A percentile compares a stretch with the other conserved stretches of the same genome.
phyloP scores from a whole-genome alignment of 1,284 basidiomycete species.

The Marasmius tenuissimus region DNA sequence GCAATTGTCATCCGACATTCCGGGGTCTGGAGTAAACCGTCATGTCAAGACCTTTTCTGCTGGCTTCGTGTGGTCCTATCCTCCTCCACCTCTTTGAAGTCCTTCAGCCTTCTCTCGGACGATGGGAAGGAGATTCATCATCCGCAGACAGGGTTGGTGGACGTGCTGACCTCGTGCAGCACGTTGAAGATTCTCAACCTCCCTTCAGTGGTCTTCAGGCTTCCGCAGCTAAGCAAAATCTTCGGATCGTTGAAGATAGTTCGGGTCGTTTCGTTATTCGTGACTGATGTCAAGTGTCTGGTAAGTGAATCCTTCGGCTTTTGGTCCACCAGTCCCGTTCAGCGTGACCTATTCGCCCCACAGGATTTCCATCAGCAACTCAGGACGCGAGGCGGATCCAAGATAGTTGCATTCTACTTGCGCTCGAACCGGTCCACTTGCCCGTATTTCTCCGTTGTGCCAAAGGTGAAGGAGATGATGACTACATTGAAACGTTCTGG shows the following conservation, averaged over 20 bases:
- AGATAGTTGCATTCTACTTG: conserved; percentile 6
- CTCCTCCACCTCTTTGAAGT: neutral
- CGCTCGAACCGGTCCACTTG: conserved; percentile 7
- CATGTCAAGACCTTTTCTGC: conserved; percentile 7
- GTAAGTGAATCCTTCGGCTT: neutral
- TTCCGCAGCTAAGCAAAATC: conserved; percentile 4
- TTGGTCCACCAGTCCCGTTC: neutral
- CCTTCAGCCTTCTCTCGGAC: conserved; percentile 5
- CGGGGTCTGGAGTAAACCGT: conserved; percentile 5
- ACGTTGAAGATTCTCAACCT: conserved; percentile 9
- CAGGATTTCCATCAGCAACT: neutral
- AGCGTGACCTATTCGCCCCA: neutral
- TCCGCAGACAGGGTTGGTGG: neutral
- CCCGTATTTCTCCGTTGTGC: conserved; percentile 2
- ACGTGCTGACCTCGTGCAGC: neutral
- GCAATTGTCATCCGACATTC: conserved; percentile 8
- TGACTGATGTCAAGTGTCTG: conserved; percentile 8
- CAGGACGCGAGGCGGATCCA: neutral
- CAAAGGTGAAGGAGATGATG: conserved; percentile 1
- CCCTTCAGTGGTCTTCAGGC: conserved; percentile 5
- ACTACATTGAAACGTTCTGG: neutral
- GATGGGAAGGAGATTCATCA: conserved; percentile 8
- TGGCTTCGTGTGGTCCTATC: conserved; percentile 2
- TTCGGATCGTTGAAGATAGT: conserved; percentile 1
- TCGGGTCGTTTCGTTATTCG: conserved; percentile 5